These are phyloP conservation scores for Darksidea phi DNA, from an alignment of 495 filamentous ascomycete genomes.

Conservation along the genomic window DNA sequence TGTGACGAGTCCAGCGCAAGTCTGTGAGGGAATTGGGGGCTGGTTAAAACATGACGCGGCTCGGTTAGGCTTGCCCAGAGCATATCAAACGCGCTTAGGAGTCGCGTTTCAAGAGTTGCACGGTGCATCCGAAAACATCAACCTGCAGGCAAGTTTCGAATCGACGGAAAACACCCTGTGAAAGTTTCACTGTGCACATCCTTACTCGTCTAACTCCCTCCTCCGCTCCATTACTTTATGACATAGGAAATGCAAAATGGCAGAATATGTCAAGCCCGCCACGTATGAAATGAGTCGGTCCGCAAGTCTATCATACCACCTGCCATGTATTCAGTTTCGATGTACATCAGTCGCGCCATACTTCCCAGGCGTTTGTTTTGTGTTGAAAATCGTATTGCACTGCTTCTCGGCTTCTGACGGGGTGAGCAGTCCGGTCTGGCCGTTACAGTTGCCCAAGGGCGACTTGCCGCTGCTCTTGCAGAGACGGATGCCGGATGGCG, in stretches of 20 bases:
- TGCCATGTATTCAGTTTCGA: neutral
- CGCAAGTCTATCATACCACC: neutral
- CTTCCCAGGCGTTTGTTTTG: neutral
- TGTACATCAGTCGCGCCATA: neutral
- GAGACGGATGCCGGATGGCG: neutral
- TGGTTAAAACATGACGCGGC: neutral
- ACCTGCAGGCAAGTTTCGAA: no score
- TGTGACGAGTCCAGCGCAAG: no score
- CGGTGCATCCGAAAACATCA: no score
- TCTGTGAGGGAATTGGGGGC: neutral
- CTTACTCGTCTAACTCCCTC: no score
- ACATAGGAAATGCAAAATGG: no score
- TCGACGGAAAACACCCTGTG: no score
- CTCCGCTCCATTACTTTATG: no score
- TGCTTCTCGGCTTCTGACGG: constrained; percentile 1
- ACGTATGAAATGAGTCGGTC: no score
- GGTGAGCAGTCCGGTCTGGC: neutral
- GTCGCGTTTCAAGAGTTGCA: no score
- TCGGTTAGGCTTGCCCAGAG: neutral
- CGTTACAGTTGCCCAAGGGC: constrained; percentile 9
- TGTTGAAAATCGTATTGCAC: constrained; percentile 29
- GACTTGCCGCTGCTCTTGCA: neutral
- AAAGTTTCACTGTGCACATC: no score
- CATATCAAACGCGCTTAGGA: neutral
- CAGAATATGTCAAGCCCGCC: no score